Evolutionary conservation across 1,284 basidiomycete genomes (phyloP).

Genomic region (Puccinia brachypodii): DNA sequence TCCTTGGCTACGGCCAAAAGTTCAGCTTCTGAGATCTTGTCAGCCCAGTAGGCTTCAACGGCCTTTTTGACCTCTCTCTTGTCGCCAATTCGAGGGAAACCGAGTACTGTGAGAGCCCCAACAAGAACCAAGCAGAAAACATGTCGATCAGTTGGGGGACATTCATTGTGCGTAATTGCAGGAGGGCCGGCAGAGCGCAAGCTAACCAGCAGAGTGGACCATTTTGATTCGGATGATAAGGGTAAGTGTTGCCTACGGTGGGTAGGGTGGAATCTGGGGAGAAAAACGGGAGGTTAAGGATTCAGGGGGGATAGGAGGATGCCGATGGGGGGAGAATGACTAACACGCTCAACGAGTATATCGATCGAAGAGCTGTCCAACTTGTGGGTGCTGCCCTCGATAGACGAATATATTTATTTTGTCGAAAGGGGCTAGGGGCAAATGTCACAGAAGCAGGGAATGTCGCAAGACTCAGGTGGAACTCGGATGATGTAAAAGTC

Average conservation of each 20-base stretch:
- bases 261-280: neutral
- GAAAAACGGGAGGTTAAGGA: neutral
- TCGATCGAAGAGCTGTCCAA: neutral
- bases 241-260: neutral
- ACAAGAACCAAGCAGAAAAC: neutral
- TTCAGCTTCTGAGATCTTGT: conserved; percentile 84
- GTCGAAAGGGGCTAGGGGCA: neutral
- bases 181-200: neutral
- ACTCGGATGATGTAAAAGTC: neutral
- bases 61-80: conserved; percentile 99
- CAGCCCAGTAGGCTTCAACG: conserved; percentile 94
- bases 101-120: conserved; percentile 65
- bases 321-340: neutral
- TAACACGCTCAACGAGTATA: neutral
- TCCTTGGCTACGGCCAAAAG: conserved; percentile 85
- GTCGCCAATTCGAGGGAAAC: conserved; percentile 95
- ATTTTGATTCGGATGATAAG: conserved; percentile 3
- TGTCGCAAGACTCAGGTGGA: neutral
- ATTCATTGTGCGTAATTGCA: neutral
- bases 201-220: conserved; percentile 45
- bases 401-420: neutral
- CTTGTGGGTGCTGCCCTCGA: neutral
- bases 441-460: neutral
- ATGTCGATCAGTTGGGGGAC: neutral
- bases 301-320: neutral